phyloP scores from a whole-genome alignment of 768 basidiomycete species.

The Xanthoconium stramineum region DNA sequence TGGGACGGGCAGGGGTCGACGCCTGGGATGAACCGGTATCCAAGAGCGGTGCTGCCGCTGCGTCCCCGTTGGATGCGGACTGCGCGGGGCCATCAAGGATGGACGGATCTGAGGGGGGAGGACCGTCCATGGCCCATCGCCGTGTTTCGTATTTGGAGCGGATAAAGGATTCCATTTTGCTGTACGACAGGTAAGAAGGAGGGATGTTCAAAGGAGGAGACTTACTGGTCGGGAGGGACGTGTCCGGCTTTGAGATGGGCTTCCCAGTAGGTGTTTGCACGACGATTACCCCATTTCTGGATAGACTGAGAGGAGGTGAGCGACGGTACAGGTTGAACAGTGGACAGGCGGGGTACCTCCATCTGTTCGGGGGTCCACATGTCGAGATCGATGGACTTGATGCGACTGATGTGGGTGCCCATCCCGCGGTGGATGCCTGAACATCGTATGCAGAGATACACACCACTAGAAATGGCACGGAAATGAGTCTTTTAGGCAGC shows the following conservation, averaged over 20 bases:
- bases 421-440: conserved; percentile 96
- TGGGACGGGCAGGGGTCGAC: background rate
- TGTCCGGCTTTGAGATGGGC: conserved; percentile 91
- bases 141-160: conserved; percentile 94
- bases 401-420: conserved; percentile 97
- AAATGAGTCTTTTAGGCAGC: background rate
- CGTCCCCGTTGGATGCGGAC: conserved; percentile 11
- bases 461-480: conserved; percentile 52
- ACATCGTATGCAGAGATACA: conserved; percentile 95
- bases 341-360: conserved; percentile 52
- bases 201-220: conserved; percentile 7
- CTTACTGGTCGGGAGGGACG: conserved; percentile 91
- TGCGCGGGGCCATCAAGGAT: conserved; percentile 51
- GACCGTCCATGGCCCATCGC: conserved; percentile 92
- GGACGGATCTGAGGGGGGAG: conserved; percentile 78
- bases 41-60: background rate
- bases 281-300: conserved; percentile 91
- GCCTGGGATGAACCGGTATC: conserved; percentile 5
- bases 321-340: background rate
- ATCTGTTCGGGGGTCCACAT: conserved; percentile 98
- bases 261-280: conserved; percentile 97
- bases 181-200: conserved; percentile 27
- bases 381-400: conserved; percentile 97
- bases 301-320: conserved; percentile 50
- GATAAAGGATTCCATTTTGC: conserved; percentile 98